Conservation (phyloP, 371 early-diverging fungal species). For the Lichtheimia ramosa region DNA sequence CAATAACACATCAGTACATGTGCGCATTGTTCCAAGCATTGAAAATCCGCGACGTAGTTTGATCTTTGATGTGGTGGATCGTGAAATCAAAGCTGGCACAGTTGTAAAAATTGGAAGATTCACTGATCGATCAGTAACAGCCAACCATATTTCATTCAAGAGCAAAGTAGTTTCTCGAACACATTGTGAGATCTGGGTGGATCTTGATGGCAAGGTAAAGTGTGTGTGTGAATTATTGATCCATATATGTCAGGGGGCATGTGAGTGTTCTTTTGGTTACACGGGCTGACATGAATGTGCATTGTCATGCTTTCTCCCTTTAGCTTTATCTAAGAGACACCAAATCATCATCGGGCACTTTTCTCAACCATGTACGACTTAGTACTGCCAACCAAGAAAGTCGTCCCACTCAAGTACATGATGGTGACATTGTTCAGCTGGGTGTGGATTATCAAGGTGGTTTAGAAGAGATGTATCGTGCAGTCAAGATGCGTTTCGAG, state of each 20-base stretch:
- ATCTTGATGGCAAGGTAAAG: constrained; percentile 71
- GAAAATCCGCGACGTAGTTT: constrained; percentile 67
- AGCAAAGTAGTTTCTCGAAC: constrained; percentile 91
- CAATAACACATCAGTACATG: constrained; percentile 30
- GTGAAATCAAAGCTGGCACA: constrained; percentile 65
- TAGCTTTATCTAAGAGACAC: constrained; percentile 87
- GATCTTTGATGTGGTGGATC: constrained; percentile 78
- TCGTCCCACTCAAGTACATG: constrained; percentile 75
- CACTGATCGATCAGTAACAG: constrained; percentile 58
- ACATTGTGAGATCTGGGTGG: constrained; percentile 92
- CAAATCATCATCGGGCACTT: constrained; percentile 94
- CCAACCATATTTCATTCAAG: constrained; percentile 83
- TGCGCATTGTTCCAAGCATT: constrained; percentile 75
- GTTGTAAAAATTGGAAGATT: constrained; percentile 75
- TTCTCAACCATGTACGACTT: constrained; percentile 90
- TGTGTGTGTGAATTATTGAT: neutral
- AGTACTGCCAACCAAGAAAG: constrained; percentile 87
- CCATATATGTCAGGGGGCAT: neutral
- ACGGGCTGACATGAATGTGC: constrained; percentile 1
- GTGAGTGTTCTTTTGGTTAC: constrained; percentile 1
- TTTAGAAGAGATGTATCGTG: constrained; percentile 62
- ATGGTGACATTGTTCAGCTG: constrained; percentile 91
- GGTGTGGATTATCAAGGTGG: constrained; percentile 98
- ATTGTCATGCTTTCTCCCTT: constrained; percentile 5
- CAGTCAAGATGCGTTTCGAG: constrained; percentile 83